Evolutionary conservation across 257 asterid genomes (phyloP), one percentile per base, ranked within the genome.

Genomic region (Asclepias syriaca): DNA sequence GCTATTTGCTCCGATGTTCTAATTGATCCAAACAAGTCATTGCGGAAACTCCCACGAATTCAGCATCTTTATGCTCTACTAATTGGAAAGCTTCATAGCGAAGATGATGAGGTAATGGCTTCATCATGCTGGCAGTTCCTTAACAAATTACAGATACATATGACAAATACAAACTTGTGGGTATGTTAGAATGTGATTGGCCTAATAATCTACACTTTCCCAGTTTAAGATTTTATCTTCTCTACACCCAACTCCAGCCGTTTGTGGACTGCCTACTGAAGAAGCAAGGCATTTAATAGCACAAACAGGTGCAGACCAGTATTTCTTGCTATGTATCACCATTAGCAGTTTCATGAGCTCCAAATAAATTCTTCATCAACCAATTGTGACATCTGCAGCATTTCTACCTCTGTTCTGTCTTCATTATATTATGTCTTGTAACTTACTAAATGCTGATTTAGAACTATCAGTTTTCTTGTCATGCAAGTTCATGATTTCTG

Each of bases 221-320:
- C 96, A 95, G 99, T 95, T 90, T 70, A 85, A 85, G 84, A 77
- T 95, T 71, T 79, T 95, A 86, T 87, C 95, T 39, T 83, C 93
- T 48, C 96, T 95, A 77, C 99, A 95, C 82, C 99, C 99, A 34
- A 95, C 99, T 48, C 97, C 99, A 73, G 99, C 99, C 55, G 97
- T 95, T 74, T 95, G 99, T 81, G 99, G 99, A 77, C 87, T 84
- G 71, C 99, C 99, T 51, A 85, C 77, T 29, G 96, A 95, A 86
- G 99, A 87, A 83, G 99, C 98, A n/a, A 84, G 95, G n/a, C 66
- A 76, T 72, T 75, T 92, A 74, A 92, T 92, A 68, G 85, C 91
- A 64, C 89, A 92, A 83, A 84, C 89, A 68, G 96, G 97, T 92
- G 2, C 12, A n/a, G 32, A 14, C 48, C 45, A 22, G 6, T 13